These are phyloP conservation scores for Gossypium schwendimanii DNA, from an alignment of 441 rosid genomes.

Conservation along the genomic window DNA sequence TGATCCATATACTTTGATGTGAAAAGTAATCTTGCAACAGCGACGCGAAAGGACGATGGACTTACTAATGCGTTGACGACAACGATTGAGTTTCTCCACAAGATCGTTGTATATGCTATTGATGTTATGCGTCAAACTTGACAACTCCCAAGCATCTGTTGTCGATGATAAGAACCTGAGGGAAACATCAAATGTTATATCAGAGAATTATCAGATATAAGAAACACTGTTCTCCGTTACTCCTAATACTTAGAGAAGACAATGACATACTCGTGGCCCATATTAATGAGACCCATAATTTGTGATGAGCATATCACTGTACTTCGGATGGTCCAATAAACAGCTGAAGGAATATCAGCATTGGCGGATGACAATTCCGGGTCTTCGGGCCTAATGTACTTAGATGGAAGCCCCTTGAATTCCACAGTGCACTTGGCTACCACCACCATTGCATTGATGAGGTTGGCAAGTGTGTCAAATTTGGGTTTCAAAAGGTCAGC, in stretches of 20 bases:
- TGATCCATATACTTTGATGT: not conserved
- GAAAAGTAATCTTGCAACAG: not conserved
- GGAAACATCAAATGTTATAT: not conserved
- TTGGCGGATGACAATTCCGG: conserved; percentile 23
- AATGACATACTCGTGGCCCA: conserved; percentile 30
- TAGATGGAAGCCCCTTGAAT: conserved; percentile 33
- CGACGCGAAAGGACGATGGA: not conserved
- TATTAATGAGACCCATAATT: conserved; percentile 27
- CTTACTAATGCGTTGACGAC: conserved; percentile 33
- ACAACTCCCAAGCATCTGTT: conserved; percentile 38
- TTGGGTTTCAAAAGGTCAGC: conserved; percentile 21
- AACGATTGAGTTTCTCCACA: conserved; percentile 20
- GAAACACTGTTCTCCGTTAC: not conserved
- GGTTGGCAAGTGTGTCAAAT: conserved; percentile 26
- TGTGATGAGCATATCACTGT: conserved; percentile 30
- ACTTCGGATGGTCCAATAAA: conserved; percentile 40
- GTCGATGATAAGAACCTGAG: conserved; percentile 30
- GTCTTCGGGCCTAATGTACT: conserved; percentile 25
- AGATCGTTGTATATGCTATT: conserved; percentile 30
- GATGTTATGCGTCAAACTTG: conserved; percentile 37
- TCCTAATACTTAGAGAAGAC: not conserved
- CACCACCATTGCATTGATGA: conserved; percentile 26
- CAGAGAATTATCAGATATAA: not conserved
- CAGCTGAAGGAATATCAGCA: conserved; percentile 36
- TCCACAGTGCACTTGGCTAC: conserved; percentile 34